Conservation (phyloP, 169 alveolate genomes). For the Plasmodium gonderi region DNA sequence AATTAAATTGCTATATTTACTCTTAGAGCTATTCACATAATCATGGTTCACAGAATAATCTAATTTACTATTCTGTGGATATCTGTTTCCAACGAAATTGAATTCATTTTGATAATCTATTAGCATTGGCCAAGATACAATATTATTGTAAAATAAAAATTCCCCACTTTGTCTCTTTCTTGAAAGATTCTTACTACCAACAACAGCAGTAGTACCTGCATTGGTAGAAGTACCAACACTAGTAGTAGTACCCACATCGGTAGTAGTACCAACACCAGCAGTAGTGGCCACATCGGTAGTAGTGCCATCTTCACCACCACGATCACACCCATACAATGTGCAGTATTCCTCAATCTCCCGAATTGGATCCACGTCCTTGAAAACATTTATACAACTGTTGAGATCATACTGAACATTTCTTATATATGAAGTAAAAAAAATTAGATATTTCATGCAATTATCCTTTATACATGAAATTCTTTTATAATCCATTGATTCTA, state of each 20-base stretch:
- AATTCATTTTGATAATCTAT: slow-evolving; percentile 38
- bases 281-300: no score
- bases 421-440: slow-evolving; percentile 59
- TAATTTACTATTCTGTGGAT: neutral
- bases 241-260: no score
- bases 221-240: no score
- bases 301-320: neutral
- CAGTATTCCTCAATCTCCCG: slow-evolving; percentile 57
- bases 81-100: neutral
- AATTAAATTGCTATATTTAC: slow-evolving; percentile 4
- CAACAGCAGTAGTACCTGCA: no score
- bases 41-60: neutral
- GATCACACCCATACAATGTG: neutral
- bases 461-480: slow-evolving; percentile 68
- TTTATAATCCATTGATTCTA: slow-evolving; percentile 67
- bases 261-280: no score
- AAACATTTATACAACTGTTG: slow-evolving; percentile 32
- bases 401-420: slow-evolving; percentile 61
- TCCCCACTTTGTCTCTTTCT: slow-evolving; percentile 27
- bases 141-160: slow-evolving; percentile 13
- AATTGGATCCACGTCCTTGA: slow-evolving; percentile 40
- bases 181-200: no score
- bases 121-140: slow-evolving; percentile 73
- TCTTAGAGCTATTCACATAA: neutral
- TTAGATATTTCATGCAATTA: slow-evolving; percentile 58